Evolutionary conservation across 2,329 filamentous ascomycete species (phyloP).

Genomic region (Fusarium chuoi): DNA sequence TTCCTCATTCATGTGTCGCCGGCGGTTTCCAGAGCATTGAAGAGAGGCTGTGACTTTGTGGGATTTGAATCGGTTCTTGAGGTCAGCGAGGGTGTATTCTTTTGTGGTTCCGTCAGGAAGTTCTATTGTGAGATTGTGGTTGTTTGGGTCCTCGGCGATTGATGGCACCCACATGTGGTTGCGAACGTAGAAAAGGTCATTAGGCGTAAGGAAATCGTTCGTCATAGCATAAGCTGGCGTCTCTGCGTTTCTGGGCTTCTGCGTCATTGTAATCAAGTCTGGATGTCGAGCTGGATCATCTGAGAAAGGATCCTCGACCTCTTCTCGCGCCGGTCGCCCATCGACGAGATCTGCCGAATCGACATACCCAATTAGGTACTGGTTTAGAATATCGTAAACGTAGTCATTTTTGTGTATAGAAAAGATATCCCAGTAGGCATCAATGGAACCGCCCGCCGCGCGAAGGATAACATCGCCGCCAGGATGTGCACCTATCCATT

Average conservation of each 20-base stretch:
- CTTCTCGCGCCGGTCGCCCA: constrained; percentile 62
- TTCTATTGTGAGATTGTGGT: constrained; percentile 64
- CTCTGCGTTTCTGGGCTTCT: constrained; percentile 70
- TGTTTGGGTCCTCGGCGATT: constrained; percentile 50
- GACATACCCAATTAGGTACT: constrained; percentile 71
- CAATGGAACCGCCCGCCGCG: constrained; percentile 71
- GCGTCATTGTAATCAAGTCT: constrained; percentile 61
- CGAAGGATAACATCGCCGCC: constrained; percentile 75
- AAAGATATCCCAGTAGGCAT: constrained; percentile 77
- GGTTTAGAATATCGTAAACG: constrained; percentile 71
- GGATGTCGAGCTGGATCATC: constrained; percentile 64
- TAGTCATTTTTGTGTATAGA: constrained; percentile 73
- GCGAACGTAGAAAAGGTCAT: constrained; percentile 67
- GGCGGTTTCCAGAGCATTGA: constrained; percentile 70
- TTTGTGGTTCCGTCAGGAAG: constrained; percentile 64
- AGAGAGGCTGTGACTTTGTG: constrained; percentile 65
- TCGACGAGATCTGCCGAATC: constrained; percentile 68
- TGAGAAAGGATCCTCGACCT: constrained; percentile 70
- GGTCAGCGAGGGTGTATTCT: constrained; percentile 64
- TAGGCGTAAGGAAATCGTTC: constrained; percentile 64
- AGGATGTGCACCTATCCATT: constrained; percentile 73
- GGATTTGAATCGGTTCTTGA: constrained; percentile 61
- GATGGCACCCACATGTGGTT: constrained; percentile 73
- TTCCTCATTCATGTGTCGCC: constrained; percentile 66
- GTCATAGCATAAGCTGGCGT: constrained; percentile 62